These are phyloP conservation scores for Tanacetum coccineum DNA, from an alignment of 129 eudicot genomes.

Conservation along the genomic window DNA sequence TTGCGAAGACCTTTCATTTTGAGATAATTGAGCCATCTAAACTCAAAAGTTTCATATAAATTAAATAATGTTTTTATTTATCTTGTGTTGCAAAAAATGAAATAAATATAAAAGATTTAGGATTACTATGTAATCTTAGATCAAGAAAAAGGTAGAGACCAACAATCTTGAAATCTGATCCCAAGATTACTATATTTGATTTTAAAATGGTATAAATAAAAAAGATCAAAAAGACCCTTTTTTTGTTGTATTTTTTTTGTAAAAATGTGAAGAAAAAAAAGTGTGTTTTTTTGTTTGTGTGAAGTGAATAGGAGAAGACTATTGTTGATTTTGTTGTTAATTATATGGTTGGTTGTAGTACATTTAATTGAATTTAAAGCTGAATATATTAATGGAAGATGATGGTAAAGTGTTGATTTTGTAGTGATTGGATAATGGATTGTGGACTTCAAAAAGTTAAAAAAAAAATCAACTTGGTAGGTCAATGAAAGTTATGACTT, in stretches of 20 bases:
- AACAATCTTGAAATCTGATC: slow-evolving; percentile 53
- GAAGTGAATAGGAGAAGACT: slow-evolving; percentile 17
- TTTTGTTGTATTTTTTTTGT: slow-evolving; percentile 22
- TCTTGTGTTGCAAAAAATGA: background rate
- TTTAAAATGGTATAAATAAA: slow-evolving; percentile 21
- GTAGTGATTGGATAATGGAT: slow-evolving; percentile 31
- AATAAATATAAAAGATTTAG: slow-evolving; percentile 18
- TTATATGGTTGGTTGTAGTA: slow-evolving; percentile 31
- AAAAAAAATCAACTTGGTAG: slow-evolving; percentile 16
- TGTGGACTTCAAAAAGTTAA: slow-evolving; percentile 26
- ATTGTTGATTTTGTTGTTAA: slow-evolving; percentile 39
- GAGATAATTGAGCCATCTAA: slow-evolving; percentile 74
- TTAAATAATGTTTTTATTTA: slow-evolving; percentile 4
- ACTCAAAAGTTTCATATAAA: slow-evolving; percentile 34
- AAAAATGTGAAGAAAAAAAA: slow-evolving; percentile 11
- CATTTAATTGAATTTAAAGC: slow-evolving; percentile 17
- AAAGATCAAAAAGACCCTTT: slow-evolving; percentile 35
- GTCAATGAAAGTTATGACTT: slow-evolving; percentile 28
- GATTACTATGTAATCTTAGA: slow-evolving; percentile 33
- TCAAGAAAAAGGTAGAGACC: slow-evolving; percentile 36
- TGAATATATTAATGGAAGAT: no score
- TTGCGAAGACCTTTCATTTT: slow-evolving; percentile 44
- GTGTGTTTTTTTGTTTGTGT: slow-evolving; percentile 21
- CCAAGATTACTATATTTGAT: slow-evolving; percentile 25
- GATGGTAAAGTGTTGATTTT: background rate